A percentile compares a stretch with the other conserved stretches of the same genome.
Conservation (phyloP, 306 rosid species). For the Dalbergia oliveri region DNA sequence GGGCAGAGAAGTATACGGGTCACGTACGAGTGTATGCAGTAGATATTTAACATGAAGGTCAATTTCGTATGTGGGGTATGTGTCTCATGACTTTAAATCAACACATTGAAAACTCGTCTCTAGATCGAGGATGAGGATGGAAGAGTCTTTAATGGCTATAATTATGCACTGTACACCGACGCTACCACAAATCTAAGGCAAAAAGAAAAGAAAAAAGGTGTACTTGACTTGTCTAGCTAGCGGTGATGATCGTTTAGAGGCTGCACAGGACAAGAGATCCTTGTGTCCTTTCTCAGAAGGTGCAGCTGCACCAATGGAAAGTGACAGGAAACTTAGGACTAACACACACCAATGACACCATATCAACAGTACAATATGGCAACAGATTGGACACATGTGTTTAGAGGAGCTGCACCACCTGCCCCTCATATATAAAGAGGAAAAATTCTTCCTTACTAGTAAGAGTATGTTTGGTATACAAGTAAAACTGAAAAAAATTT, state of each 20-base stretch:
- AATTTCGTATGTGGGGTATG: slow-evolving; percentile 42
- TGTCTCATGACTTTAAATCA: slow-evolving; percentile 21
- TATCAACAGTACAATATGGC: not conserved
- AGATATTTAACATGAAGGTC: slow-evolving; percentile 42
- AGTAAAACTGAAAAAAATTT: too few species aligned
- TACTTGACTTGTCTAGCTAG: too few species aligned
- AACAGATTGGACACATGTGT: slow-evolving; percentile 38
- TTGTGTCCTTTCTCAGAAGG: too few species aligned
- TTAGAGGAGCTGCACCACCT: not conserved
- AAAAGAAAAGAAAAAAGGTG: too few species aligned
- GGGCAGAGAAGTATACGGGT: not conserved
- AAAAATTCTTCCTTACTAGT: too few species aligned
- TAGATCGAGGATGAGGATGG: slow-evolving; percentile 21
- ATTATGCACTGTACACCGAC: slow-evolving; percentile 30
- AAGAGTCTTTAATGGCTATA: slow-evolving; percentile 31
- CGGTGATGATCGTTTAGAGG: too few species aligned
- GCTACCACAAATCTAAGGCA: too few species aligned
- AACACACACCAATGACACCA: not conserved
- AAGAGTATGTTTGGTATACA: too few species aligned
- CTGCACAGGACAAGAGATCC: too few species aligned
- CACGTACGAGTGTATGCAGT: not conserved
- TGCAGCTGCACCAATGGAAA: slow-evolving; percentile 1
- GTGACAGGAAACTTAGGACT: slow-evolving; percentile 18
- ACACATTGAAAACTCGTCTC: slow-evolving; percentile 33
- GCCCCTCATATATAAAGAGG: slow-evolving; percentile 26